Base-by-base conservation (phyloP, 495 filamentous ascomycete species). In the Acidiella bohemica region DNA sequence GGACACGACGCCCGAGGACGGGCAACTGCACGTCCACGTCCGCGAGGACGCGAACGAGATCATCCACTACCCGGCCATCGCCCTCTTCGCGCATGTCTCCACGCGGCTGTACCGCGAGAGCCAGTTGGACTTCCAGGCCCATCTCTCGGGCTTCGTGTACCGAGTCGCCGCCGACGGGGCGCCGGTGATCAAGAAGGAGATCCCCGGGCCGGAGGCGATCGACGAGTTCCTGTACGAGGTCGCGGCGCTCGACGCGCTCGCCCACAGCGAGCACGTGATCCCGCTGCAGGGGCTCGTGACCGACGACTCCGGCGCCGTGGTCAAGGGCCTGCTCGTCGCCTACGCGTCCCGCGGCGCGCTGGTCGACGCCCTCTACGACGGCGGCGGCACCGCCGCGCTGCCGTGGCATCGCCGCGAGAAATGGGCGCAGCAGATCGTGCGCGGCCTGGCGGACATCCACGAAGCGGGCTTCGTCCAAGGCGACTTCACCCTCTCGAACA, bases 181-280 rank as follows among this genome's bases (percentile, higher is more conserved):
- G 32, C 64, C 73, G 12, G 82, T 79, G 55, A 93, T 97, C 62
- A 97, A 97, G 60, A 97, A 97, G 54, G 90, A 97, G 58, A 96
- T 97, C 34, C 90, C 90, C 2, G 86, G 92, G 1, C 92, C 90
- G 0, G 88, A 97, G 57, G 90, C 81, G 0, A 78, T 96, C 20
- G 90, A 97, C 46, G 90, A 97, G 55, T 97, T 97, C 53, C 67
- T 96, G 10, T 97, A 97, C 61, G 90, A 97, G 58, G 82, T 96
- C 51, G 96, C 96, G 60, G 90, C 92, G 9, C 73, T 97, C 14
- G 77, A 82, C 52, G 75, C 76, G 11, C 65, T 96, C n/a, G 64
- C 67, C 25, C 75, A 66, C 37, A 79, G 80, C 0, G 62, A 73
- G 9, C 81, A 78, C 54, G 84, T 97, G 32, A 90, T 96, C 36